Evolutionary conservation across 805 yeast species (phyloP).

Genomic region (Starmerella bombicola): DNA sequence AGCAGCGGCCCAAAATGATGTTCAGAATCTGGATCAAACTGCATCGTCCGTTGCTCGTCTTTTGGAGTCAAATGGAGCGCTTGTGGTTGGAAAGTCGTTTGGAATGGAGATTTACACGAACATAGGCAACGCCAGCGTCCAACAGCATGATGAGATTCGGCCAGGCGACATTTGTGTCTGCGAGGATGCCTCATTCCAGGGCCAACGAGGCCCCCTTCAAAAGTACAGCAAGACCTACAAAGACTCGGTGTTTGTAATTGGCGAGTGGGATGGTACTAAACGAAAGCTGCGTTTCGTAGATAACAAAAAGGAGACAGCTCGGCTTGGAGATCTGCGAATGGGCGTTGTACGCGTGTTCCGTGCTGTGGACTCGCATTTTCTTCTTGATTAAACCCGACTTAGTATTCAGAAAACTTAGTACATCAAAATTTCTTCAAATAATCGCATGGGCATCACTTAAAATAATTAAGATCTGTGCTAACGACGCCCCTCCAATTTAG

Average conservation of each 20-base stretch:
- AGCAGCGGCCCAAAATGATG: slow-evolving; percentile 27
- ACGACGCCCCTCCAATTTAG: no score
- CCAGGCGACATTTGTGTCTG: slow-evolving; percentile 80
- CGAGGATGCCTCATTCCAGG: slow-evolving; percentile 59
- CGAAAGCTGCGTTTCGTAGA: slow-evolving; percentile 30
- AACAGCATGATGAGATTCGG: slow-evolving; percentile 47
- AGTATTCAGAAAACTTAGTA: no score
- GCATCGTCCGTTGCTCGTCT: background rate
- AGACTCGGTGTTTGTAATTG: slow-evolving; percentile 51
- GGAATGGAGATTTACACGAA: slow-evolving; percentile 63
- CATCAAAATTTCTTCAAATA: no score
- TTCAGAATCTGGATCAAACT: background rate
- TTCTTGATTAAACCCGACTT: no score
- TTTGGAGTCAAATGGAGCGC: background rate
- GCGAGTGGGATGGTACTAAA: slow-evolving; percentile 64
- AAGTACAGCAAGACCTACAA: slow-evolving; percentile 46
- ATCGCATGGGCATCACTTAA: no score
- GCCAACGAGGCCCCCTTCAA: slow-evolving; percentile 43
- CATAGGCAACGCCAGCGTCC: slow-evolving; percentile 37
- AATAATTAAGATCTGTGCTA: no score
- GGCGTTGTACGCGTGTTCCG: slow-evolving; percentile 77
- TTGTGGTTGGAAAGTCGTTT: slow-evolving; percentile 15
- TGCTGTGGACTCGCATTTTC: slow-evolving; percentile 38
- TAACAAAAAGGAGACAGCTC: slow-evolving; percentile 48
- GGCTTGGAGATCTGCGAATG: slow-evolving; percentile 55